Percentiles rank a stretch among this genome's conserved stretches.
Conservation (phyloP, 1,139 yeast species). For the Hemisphaericaspora xylofermentans region DNA sequence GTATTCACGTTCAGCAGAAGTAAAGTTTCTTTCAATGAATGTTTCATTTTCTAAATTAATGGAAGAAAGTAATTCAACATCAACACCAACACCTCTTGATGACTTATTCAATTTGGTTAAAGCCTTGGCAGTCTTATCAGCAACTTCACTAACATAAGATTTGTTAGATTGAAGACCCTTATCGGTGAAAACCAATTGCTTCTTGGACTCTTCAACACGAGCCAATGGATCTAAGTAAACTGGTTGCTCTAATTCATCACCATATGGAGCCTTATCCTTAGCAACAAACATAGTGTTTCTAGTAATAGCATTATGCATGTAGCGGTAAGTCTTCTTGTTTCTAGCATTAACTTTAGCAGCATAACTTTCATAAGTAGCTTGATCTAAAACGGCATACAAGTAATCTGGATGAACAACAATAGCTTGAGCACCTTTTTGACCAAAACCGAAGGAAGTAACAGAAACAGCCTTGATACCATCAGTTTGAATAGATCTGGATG, state of each 20-base stretch:
- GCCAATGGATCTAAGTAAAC: constrained; percentile 97
- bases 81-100: constrained; percentile 88
- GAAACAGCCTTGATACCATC: constrained; percentile 98
- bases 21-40: constrained; percentile 89
- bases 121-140: constrained; percentile 50
- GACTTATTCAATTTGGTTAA: constrained; percentile 47
- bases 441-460: constrained; percentile 96
- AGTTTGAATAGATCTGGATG: constrained; percentile 89
- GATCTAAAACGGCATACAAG: constrained; percentile 79
- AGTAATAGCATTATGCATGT: constrained; percentile 93
- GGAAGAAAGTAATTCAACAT: constrained; percentile 83
- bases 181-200: constrained; percentile 49
- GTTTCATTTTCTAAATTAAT: constrained; percentile 84
- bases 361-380: constrained; percentile 67
- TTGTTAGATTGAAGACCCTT: constrained; percentile 38
- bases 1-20: constrained; percentile 73
- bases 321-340: constrained; percentile 89
- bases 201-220: constrained; percentile 62
- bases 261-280: constrained; percentile 90
- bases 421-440: constrained; percentile 99
- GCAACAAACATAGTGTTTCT: constrained; percentile 90
- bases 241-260: constrained; percentile 78
- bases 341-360: constrained; percentile 70
- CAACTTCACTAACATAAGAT: constrained; percentile 34
- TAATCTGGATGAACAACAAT: constrained; percentile 90